A percentile compares a stretch with the other conserved stretches of the same genome.
Evolutionary conservation across 164 flowering plant species (phyloP).

Genomic region (Kingdonia uniflora): DNA sequence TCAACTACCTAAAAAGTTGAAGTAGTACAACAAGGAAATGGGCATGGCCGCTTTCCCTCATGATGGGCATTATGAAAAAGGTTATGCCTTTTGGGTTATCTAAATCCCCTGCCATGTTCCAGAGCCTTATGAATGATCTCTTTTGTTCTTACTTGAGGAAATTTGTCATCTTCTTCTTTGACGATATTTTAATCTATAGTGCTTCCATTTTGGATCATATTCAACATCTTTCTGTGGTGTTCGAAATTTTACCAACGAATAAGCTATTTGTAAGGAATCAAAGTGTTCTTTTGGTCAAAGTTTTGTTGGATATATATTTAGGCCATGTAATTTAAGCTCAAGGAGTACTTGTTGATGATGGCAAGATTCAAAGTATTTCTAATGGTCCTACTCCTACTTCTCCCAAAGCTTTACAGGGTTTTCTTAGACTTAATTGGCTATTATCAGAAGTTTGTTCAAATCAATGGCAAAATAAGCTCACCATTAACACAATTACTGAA

Average conservation of each 20-base stretch:
- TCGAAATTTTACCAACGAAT: neutral
- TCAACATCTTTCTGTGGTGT: neutral
- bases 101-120: neutral
- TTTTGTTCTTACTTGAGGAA: neutral
- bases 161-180: no score
- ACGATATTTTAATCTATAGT: no score
- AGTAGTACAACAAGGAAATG: no score
- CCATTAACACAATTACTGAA: no score
- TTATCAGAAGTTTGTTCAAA: constrained; percentile 2
- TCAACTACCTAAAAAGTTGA: neutral
- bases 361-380: neutral
- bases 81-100: neutral
- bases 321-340: neutral
- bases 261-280: neutral
- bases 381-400: neutral
- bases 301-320: neutral
- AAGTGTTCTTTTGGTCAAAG: neutral
- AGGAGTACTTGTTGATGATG: neutral
- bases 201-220: no score
- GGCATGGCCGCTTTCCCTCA: no score
- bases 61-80: neutral
- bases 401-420: neutral
- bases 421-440: neutral
- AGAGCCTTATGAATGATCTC: no score
- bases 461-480: no score